Base-by-base conservation (phyloP, 495 filamentous ascomycete species). In the Podospora sp. region DNA sequence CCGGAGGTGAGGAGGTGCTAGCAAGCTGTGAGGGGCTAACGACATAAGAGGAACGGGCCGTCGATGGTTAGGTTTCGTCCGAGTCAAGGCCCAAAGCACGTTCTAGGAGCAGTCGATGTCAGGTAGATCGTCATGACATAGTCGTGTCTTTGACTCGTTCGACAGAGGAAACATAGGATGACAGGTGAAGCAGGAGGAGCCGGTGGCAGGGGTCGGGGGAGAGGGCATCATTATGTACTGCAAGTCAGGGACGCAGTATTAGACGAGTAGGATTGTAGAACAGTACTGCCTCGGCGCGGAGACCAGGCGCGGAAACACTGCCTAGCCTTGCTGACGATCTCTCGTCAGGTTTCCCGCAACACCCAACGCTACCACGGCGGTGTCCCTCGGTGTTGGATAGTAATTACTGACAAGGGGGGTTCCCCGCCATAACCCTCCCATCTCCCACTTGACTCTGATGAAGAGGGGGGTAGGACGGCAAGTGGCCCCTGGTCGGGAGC, bases 11-110 rank as follows among this genome's bases (percentile, higher is more conserved):
- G 61, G 66, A 36, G 51, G 61, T 26, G 7, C 49, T 29, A n/a
- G 21, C 11, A 22, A 35, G 59, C 24, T 22, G 21, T 20, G 16
- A 60, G 60, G 40, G 29, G 56, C 51, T 49, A 68, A 57, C 67
- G 64, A 71, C 69, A 72, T 69, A 55, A 55, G 57, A 35, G 68
- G 63, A 62, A 52, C 36, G 51, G 22, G 9, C 49, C n/a, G n/a
- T 18, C 24, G 36, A 35, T n/a, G 24, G 16, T 29, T 29, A 60
- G 59, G 20, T n/a, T 57, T 35, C n/a, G 18, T n/a, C 25, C 57
- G 46, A 68, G 50, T 50, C 53, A 64, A 33, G 58, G n/a, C 36
- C 25, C 51, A 63, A 16, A 46, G 56, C 36, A 50, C 51, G 58
- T 58, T 22, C 60, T 49, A 62, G 46, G 27, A 29, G 33, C 8